Evolutionary conservation across 2,329 filamentous ascomycete genomes (phyloP).

Genomic region (Dendryphion nanum): DNA sequence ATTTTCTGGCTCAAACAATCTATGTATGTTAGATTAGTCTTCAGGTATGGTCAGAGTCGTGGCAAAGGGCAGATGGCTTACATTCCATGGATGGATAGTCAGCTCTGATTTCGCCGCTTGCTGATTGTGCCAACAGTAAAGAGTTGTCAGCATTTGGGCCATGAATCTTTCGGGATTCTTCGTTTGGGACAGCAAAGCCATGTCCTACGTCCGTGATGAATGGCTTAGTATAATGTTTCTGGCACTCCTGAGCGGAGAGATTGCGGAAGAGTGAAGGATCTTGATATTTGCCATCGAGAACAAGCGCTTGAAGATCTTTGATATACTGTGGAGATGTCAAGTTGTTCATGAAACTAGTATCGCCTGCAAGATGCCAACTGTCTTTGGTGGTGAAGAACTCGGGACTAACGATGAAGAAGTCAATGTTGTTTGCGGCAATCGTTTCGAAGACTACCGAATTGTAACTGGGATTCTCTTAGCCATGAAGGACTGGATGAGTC

Average conservation of each 20-base stretch:
- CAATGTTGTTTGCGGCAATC: constrained; percentile 11
- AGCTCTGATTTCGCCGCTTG: background rate
- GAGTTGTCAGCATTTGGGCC: background rate
- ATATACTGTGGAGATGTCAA: no score
- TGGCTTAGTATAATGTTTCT: background rate
- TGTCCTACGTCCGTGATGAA: background rate
- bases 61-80: background rate
- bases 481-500: no score
- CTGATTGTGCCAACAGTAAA: background rate
- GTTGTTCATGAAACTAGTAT: background rate
- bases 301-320: background rate
- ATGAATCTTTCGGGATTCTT: background rate
- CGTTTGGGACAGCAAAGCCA: background rate
- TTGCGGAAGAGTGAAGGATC: background rate
- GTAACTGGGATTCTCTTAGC: constrained; percentile 11
- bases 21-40: constrained; percentile 1
- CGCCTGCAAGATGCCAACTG: background rate
- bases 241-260: background rate
- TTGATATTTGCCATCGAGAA: background rate
- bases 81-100: background rate
- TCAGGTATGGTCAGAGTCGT: background rate
- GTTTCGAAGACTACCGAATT: constrained; percentile 21
- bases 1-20: constrained; percentile 13
- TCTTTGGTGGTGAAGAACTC: constrained; percentile 8
- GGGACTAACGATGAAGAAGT: constrained; percentile 5